Base-by-base conservation (phyloP, 306 rosid species). In the Luffa aegyptiaca region DNA sequence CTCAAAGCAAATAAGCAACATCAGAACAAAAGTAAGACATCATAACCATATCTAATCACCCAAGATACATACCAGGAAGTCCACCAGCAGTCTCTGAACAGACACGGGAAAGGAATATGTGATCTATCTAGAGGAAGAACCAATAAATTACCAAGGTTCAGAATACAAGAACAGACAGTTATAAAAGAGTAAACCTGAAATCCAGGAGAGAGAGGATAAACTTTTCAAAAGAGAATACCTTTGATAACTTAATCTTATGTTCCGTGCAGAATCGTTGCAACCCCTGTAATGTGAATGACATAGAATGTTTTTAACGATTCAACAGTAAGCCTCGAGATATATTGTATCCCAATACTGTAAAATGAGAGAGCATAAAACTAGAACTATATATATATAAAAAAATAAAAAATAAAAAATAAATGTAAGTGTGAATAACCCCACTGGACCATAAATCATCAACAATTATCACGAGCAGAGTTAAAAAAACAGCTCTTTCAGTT, bases 11-110 rank as follows among this genome's bases (percentile, higher is more conserved):
- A 58, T 58, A 58, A 58, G 12, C 36, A 21, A 31, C 64, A 58
- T 18, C 18, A 17, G 46, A 42, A 41, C 31, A 5, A 14, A 72
- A 33, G 41, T 39, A 39, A 0, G n/a, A 16, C 77, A 73, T 72
- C 59, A 6, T 7, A 49, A 53, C 59, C 39, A 56, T 65, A 26
- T 79, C 68, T 49, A 48, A 76, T 55, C 74, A 18, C 41, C 53
- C 71, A 82, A 80, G 58, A 83, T 7, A 69, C 92, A 68, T 44
- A 92, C 98, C 97, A 86, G 97, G 97, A 83, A 92, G 94, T 56
- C 98, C 98, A 53, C 97, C 96, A 0, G 97, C 97, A 71, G 98
- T 95, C 92, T 92, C 93, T 6, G 97, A 95, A 83, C 93, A 91
- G 79, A 95, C 97, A 20, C 96, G 97, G 71, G 97, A 90, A 69